phyloP scores from a whole-genome alignment of 371 early-diverging fungal species.

The Syncephalastrum contaminatum region DNA sequence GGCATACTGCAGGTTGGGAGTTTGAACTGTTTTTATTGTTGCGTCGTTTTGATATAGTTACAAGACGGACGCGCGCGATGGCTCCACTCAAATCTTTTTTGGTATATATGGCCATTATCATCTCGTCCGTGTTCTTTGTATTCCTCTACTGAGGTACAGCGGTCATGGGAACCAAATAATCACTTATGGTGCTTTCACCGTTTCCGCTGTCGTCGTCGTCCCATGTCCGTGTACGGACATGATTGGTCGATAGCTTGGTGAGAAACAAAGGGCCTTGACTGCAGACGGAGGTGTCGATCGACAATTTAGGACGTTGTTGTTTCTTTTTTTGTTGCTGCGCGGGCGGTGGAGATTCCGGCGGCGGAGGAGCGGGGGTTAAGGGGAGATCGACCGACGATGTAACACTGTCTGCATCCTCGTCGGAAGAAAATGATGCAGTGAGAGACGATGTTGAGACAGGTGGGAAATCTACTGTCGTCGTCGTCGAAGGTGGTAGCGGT shows the following conservation, averaged over 20 bases:
- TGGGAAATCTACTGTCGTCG: too few species aligned
- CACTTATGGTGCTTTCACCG: neutral
- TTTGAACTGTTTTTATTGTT: too few species aligned
- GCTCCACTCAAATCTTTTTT: too few species aligned
- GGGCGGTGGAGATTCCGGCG: neutral
- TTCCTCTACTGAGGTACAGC: conserved; percentile 4
- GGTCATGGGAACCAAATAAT: conserved; percentile 18
- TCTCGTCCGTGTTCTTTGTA: too few species aligned
- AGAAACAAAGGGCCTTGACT: conserved; percentile 17
- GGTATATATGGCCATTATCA: too few species aligned
- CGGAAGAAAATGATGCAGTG: too few species aligned
- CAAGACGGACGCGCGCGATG: too few species aligned
- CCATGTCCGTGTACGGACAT: conserved; percentile 3
- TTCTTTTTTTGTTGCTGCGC: conserved; percentile 1
- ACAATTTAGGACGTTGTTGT: conserved; percentile 9
- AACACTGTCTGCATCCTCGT: too few species aligned
- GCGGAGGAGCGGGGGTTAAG: conserved; percentile 11
- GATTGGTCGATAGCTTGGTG: conserved; percentile 19
- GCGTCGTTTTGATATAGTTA: too few species aligned
- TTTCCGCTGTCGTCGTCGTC: conserved; percentile 7
- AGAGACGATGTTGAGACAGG: too few species aligned
- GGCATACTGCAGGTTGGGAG: too few species aligned
- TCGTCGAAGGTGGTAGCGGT: too few species aligned
- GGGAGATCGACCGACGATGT: conserved; percentile 16
- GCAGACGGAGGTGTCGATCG: conserved; percentile 20